A percentile compares a stretch with the other conserved stretches of the same genome.
These are phyloP conservation scores for Talaromyces adpressus DNA, from an alignment of 495 filamentous ascomycete genomes.

Conservation along the genomic window DNA sequence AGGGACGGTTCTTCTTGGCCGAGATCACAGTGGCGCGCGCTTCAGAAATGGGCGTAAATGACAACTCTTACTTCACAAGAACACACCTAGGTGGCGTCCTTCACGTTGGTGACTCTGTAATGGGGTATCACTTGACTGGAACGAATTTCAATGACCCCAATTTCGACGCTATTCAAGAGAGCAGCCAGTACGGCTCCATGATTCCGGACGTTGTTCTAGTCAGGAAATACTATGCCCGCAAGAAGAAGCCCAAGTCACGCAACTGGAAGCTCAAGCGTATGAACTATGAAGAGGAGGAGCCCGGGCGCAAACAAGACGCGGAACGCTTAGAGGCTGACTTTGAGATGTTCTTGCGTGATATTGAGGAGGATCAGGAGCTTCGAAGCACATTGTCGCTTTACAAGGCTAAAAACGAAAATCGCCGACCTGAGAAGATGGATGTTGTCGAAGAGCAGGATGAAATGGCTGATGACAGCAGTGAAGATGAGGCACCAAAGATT, in stretches of 20 bases:
- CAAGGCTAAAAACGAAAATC: conserved; percentile 51
- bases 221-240: conserved; percentile 89
- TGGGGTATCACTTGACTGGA: conserved; percentile 84
- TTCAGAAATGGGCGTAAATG: conserved; percentile 82
- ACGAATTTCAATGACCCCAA: conserved; percentile 85
- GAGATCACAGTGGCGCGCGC: conserved; percentile 84
- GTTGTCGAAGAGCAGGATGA: conserved; percentile 48
- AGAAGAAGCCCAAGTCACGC: conserved; percentile 77
- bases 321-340: conserved; percentile 83
- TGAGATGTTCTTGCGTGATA: conserved; percentile 93
- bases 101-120: conserved; percentile 81
- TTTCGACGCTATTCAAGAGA: conserved; percentile 71
- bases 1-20: conserved; percentile 75
- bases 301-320: conserved; percentile 69
- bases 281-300: conserved; percentile 74
- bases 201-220: conserved; percentile 92
- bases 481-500: conserved; percentile 68
- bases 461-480: conserved; percentile 58
- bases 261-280: conserved; percentile 94
- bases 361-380: conserved; percentile 91
- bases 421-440: conserved; percentile 31
- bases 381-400: conserved; percentile 77
- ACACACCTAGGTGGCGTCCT: conserved; percentile 87
- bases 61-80: conserved; percentile 74
- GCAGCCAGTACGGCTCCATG: conserved; percentile 57